Evolutionary conservation across 257 asterid species (phyloP).

Genomic region (Solanum okadae): DNA sequence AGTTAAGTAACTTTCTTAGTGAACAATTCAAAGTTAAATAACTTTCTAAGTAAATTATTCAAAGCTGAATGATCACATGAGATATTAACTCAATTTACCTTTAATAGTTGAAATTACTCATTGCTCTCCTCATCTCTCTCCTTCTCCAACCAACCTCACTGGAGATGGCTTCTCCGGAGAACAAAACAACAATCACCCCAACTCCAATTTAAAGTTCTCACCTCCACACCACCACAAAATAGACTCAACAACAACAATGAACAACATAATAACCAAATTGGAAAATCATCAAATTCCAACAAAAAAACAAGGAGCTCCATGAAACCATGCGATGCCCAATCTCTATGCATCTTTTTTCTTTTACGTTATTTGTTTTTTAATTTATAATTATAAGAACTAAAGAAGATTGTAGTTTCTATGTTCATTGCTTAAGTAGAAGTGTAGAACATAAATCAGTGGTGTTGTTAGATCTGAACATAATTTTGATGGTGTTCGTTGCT

Average conservation of each 20-base stretch:
- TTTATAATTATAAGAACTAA: too few relatives aligned
- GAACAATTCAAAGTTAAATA: too few relatives aligned
- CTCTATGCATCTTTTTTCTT: not conserved
- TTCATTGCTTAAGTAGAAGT: not conserved
- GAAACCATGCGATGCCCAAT: not conserved
- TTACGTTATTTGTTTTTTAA: too few relatives aligned
- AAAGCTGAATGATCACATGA: fast-evolving
- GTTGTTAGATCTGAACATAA: too few relatives aligned
- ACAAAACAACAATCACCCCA: not conserved
- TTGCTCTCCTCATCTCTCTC: not conserved
- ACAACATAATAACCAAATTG: too few relatives aligned
- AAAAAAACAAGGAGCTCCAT: not conserved
- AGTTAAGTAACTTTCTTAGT: too few relatives aligned
- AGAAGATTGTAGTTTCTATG: not conserved
- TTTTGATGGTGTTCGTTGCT: not conserved
- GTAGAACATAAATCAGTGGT: too few relatives aligned
- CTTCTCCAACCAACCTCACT: not conserved
- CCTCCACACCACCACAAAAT: not conserved
- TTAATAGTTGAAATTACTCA: too few relatives aligned
- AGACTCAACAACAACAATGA: not conserved
- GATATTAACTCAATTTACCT: too few relatives aligned
- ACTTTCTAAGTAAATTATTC: too few relatives aligned
- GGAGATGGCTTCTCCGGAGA: not conserved
- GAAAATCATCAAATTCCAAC: not conserved
- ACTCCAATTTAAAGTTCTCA: not conserved